Conservation (phyloP, 805 yeast species). For the Saturnispora quitensis region DNA sequence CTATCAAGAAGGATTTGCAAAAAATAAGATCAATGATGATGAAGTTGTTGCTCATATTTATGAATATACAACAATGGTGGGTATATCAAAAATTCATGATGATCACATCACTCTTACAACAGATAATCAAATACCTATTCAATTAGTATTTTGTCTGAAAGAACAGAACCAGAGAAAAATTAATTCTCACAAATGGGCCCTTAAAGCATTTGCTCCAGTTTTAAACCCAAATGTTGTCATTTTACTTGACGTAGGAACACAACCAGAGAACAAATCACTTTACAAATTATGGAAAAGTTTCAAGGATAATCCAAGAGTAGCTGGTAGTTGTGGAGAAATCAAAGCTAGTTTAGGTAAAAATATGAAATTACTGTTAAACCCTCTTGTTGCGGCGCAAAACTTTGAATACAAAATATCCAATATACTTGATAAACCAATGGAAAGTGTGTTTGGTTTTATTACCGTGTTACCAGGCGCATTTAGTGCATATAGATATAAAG, state of each 20-base stretch:
- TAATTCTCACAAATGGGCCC: conserved; percentile 95
- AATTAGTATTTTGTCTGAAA: conserved; percentile 79
- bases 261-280: conserved; percentile 75
- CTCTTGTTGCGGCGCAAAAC: conserved; percentile 92
- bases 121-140: conserved; percentile 68
- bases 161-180: conserved; percentile 85
- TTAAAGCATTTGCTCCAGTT: conserved; percentile 82
- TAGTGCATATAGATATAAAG: conserved; percentile 84
- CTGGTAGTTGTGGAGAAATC: conserved; percentile 98
- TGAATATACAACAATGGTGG: conserved; percentile 89
- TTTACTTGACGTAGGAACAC: conserved; percentile 89
- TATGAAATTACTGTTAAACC: conserved; percentile 50
- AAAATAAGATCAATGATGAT: conserved; percentile 75
- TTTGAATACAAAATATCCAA: conserved; percentile 95
- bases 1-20: conserved; percentile 93
- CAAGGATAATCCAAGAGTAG: conserved; percentile 59
- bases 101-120: conserved; percentile 60
- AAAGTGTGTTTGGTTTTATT: conserved; percentile 88
- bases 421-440: conserved; percentile 92
- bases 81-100: conserved; percentile 53
- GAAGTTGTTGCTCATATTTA: conserved; percentile 81
- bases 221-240: conserved; percentile 77
- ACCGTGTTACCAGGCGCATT: conserved; percentile 95
- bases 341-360: conserved; percentile 67
- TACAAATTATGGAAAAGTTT: conserved; percentile 88